Evolutionary conservation across 129 eudicot species (phyloP), one percentile per base, ranked within the genome.

Genomic region (Arctium lappa): DNA sequence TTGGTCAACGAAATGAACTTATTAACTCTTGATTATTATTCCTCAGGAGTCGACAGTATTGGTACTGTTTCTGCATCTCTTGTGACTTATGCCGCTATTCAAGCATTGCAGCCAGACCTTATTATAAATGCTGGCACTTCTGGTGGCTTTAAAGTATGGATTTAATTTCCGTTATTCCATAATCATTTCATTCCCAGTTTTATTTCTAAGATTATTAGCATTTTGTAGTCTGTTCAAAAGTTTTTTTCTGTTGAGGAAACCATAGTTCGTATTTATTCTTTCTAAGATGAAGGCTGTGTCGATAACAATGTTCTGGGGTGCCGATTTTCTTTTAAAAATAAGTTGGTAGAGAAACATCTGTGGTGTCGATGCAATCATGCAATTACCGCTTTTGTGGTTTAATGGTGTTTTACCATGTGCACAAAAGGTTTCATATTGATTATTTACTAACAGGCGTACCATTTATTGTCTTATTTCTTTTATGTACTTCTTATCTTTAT

Each of bases 101-200:
- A 93, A 75, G 90, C 98, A 16, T 84, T 95, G 76, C 73, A 95
- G 74, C 99, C 99, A n/a, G 99, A 93, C 83, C 95, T 95, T 63
- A 86, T 93, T 77, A 93, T 95, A 82, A 95, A 95, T 91, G 98
- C 99, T 22, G 99, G 99, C 76, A 95, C 99, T 39, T 91, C 95
- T 81, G 99, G 99, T 81, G 99, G 97, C 65, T 95, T 95, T 78
- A 91, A 90, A 94, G 99, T 95, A 90, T 18, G 80, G 18, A 69
- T 50, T 50, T 50, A 15, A 13, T 50, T 13, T 46, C 10, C 2
- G 6, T 40, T 40, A 40, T 5, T 40, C 4, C 56, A 46, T 46
- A 9, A 10, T 46, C 62, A 12, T 13, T 50, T 50, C 18, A 50
- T 50, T 50, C 62, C 18, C 62, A 50, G 60, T 70, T 50, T 31